Conservation (phyloP, 1,284 basidiomycete genomes). For the Paramarasmius palmivorus region DNA sequence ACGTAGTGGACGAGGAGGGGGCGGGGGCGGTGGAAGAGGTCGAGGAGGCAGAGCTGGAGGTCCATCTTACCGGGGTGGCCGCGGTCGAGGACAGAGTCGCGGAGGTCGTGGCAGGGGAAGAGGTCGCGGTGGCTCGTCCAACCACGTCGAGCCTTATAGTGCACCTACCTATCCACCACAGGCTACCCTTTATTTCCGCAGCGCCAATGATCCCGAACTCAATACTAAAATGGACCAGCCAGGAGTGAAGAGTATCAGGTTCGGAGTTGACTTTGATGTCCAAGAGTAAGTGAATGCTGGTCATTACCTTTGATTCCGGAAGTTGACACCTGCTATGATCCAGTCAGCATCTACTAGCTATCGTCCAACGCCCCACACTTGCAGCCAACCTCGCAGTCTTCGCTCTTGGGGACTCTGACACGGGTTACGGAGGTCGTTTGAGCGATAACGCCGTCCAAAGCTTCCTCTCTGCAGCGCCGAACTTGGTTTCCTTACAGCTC, state of each 20-base stretch:
- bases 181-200: constrained; percentile 31
- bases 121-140: neutral
- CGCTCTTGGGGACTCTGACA: constrained; percentile 12
- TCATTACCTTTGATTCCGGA: too few relatives aligned
- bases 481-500: constrained; percentile 4
- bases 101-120: constrained; percentile 5
- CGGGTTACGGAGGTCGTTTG: constrained; percentile 2
- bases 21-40: neutral
- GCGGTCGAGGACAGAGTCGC: neutral
- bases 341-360: constrained; percentile 7
- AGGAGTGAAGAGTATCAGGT: constrained; percentile 38
- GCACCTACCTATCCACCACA: constrained; percentile 77
- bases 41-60: too few relatives aligned
- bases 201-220: constrained; percentile 9
- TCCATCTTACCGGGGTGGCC: too few relatives aligned
- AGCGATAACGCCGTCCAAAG: constrained; percentile 1
- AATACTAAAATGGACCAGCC: constrained; percentile 4
- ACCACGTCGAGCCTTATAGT: constrained; percentile 89
- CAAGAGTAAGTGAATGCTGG: neutral
- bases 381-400: constrained; percentile 1
- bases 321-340: neutral
- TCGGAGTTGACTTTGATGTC: constrained; percentile 11
- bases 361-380: constrained; percentile 4
- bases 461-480: constrained; percentile 6
- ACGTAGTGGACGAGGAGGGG: neutral